Evolutionary conservation across 192 early-diverging fungal genomes (phyloP).

Genomic region (Backusella morwellensis): DNA sequence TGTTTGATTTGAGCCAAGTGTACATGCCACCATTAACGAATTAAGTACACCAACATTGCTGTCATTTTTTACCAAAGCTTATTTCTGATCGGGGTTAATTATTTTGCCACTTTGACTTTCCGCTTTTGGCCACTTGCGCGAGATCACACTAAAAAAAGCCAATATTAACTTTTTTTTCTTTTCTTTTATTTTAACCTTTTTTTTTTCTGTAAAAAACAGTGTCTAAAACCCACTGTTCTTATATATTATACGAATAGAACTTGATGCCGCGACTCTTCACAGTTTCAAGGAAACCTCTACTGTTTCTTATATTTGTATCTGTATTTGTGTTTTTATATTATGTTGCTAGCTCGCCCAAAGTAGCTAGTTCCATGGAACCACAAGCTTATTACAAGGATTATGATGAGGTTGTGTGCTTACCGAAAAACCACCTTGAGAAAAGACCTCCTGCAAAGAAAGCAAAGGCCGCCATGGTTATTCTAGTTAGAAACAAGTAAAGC

Average conservation of each 20-base stretch:
- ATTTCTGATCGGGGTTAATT: too few species aligned
- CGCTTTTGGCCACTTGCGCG: too few species aligned
- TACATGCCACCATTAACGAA: too few species aligned
- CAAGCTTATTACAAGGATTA: constrained; percentile 35
- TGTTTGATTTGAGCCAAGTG: too few species aligned
- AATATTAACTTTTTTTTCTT: too few species aligned
- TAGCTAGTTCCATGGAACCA: constrained; percentile 29
- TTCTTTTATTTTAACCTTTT: background rate
- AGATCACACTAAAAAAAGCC: too few species aligned
- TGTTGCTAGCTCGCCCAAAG: constrained; percentile 25
- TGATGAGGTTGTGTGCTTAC: constrained; percentile 36
- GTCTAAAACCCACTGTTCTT: background rate
- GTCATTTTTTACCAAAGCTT: too few species aligned
- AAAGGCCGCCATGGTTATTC: constrained; percentile 59
- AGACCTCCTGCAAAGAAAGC: constrained; percentile 36
- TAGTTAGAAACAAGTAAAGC: constrained; percentile 59
- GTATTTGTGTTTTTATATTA: constrained; percentile 32
- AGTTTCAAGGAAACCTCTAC: constrained; percentile 32
- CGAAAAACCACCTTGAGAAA: constrained; percentile 23
- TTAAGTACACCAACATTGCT: too few species aligned
- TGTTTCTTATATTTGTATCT: constrained; percentile 24
- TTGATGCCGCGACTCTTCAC: constrained; percentile 9
- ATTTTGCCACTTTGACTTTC: too few species aligned
- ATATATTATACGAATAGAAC: background rate
- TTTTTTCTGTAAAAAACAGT: background rate